Conservation (phyloP, 148 eudicot species). For the Spergularia marina region DNA sequence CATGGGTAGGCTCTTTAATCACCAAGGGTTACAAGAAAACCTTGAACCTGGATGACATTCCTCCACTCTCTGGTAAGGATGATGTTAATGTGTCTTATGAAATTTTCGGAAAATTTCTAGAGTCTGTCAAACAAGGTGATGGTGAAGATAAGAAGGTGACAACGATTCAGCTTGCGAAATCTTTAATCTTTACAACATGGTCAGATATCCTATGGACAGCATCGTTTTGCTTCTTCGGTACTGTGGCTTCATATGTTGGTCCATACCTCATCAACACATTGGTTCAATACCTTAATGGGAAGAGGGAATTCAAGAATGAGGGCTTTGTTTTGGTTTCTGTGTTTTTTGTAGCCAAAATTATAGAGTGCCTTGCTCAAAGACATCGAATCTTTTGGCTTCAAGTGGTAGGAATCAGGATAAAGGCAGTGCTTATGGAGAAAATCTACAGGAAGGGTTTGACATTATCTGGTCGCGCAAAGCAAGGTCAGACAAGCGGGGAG, state of each 20-base stretch:
- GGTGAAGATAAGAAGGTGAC: constrained; percentile 22
- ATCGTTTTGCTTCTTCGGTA: constrained; percentile 19
- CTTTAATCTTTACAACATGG: constrained; percentile 30
- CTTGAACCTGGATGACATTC: constrained; percentile 41
- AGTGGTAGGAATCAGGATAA: constrained; percentile 30
- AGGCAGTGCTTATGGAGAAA: constrained; percentile 28
- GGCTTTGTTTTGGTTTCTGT: constrained; percentile 35
- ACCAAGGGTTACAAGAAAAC: constrained; percentile 33
- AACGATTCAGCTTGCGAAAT: constrained; percentile 26
- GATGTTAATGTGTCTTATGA: constrained; percentile 28
- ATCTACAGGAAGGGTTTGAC: constrained; percentile 38
- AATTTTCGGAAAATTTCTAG: constrained; percentile 22
- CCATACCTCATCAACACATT: constrained; percentile 42
- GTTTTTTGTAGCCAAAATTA: constrained; percentile 33
- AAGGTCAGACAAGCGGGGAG: constrained; percentile 43
- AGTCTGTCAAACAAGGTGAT: constrained; percentile 17
- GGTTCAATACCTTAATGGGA: constrained; percentile 40
- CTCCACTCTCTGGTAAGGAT: constrained; percentile 31
- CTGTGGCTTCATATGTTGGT: constrained; percentile 35
- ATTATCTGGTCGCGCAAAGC: constrained; percentile 35
- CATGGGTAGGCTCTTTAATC: constrained; percentile 36
- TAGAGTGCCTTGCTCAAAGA: constrained; percentile 35
- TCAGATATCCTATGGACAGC: constrained; percentile 32
- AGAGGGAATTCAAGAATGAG: constrained; percentile 23
- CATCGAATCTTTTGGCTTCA: constrained; percentile 36